Base-by-base conservation (phyloP, 78 protist genomes). In the Acrasis kona region DNA sequence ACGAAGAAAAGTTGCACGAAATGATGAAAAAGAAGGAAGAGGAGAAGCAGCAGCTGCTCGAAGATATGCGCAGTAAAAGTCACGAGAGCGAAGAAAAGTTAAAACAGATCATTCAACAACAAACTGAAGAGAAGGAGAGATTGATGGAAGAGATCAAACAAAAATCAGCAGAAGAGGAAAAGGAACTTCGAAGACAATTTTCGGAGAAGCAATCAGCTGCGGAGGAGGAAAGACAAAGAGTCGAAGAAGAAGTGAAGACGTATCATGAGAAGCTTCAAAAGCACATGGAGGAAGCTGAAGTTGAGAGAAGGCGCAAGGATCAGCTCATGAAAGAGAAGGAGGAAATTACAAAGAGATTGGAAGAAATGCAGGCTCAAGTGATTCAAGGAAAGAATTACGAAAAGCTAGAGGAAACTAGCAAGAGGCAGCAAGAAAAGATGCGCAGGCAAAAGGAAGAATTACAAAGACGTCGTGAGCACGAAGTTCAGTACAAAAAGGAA, bases 31-130 rank as follows among this genome's bases (percentile, higher is more conserved):
- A 64, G 38, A 34, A 50, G 77, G 5, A 30, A 40, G 37, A 78
- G 27, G 65, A 74, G 80, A 39, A 79, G 28, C 27, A 40, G 39
- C 37, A n/a, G n/a, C n/a, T n/a, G n/a, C n/a, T 50, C 61, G 19
- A 50, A 50, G 19, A 50, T 50, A 50, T 50, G 19, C 19, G 19
- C 61, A 50, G 61, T 50, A 50, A 50, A 50, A 50, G 19, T 19
- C 19, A 50, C 19, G 61, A 50, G 19, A 50, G 19, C 19, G 19
- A n/a, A n/a, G 34, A 50, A 50, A n/a, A n/a, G 61, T 50, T 19
- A 50, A 50, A 50, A 19, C 19, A n/a, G 61, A 50, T 50, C 19
- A 50, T n/a, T n/a, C 19, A 19, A 50, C 19, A 50, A 50, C 19
- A 50, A 19, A 50, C 19, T n/a, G 61, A 50, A 50, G 19, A n/a